Evolutionary conservation across 169 alveolate species (phyloP).

Genomic region (Theileria luwenshuni): DNA sequence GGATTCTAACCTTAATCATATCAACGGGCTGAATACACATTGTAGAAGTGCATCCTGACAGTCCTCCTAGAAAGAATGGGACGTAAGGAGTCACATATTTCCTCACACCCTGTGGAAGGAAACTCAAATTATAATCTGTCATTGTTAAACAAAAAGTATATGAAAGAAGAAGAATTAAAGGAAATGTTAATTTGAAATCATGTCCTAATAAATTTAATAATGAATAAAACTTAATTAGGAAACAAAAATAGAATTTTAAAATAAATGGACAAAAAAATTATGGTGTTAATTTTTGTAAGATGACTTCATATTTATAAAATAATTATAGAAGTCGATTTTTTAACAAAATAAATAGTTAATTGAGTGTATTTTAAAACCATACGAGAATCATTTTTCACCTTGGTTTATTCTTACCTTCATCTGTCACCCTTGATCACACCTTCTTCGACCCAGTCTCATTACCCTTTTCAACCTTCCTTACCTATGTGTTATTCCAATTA

Average conservation of each 20-base stretch:
- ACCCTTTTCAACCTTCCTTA: too few relatives aligned
- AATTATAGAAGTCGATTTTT: too few relatives aligned
- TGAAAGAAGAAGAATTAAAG: not conserved
- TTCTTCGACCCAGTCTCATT: too few relatives aligned
- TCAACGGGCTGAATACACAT: constrained; percentile 86
- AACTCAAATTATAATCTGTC: constrained; percentile 42
- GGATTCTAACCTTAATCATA: constrained; percentile 87
- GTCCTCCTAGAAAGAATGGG: constrained; percentile 87
- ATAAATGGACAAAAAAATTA: not conserved
- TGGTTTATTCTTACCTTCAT: too few relatives aligned
- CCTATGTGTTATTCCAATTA: too few relatives aligned
- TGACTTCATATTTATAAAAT: too few relatives aligned
- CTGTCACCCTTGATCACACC: too few relatives aligned
- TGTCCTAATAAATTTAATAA: not conserved
- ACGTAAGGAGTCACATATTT: constrained; percentile 47
- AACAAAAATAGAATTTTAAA: not conserved
- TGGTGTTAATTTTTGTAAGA: too few relatives aligned
- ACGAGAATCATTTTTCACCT: too few relatives aligned
- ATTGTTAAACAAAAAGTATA: constrained; percentile 3
- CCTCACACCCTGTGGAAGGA: constrained; percentile 38
- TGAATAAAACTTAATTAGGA: not conserved
- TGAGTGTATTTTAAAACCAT: too few relatives aligned
- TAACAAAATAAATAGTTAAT: too few relatives aligned
- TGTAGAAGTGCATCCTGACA: constrained; percentile 88
- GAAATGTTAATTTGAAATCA: not conserved